These are phyloP conservation scores for Salvia splendens DNA, from an alignment of 257 asterid genomes.

Conservation along the genomic window DNA sequence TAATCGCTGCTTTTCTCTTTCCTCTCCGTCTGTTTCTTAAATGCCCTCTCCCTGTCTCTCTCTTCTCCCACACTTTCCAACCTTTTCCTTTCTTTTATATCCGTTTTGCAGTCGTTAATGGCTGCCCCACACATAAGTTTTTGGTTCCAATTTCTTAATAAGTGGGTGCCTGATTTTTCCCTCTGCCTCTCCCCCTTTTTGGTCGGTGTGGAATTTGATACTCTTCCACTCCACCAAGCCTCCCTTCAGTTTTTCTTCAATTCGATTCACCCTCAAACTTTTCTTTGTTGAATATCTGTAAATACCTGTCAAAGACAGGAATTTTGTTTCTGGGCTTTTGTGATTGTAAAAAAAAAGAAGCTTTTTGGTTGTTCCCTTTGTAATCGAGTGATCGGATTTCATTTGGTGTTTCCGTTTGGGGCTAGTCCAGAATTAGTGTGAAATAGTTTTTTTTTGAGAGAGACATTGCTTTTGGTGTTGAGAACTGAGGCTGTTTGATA, in stretches of 20 bases:
- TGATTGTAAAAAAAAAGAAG: not conserved
- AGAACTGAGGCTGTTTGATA: constrained; percentile 15
- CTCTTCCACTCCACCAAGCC: constrained; percentile 33
- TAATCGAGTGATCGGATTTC: constrained; percentile 18
- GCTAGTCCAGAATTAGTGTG: not conserved
- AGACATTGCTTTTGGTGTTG: constrained; percentile 23
- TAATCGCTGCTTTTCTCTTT: no score
- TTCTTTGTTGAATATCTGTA: constrained; percentile 35
- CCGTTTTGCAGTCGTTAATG: constrained; percentile 51
- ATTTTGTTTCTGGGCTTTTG: constrained; percentile 35
- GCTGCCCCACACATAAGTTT: constrained; percentile 68
- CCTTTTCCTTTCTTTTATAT: constrained; percentile 31
- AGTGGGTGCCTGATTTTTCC: constrained; percentile 54
- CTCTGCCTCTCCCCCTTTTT: constrained; percentile 45
- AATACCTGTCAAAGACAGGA: constrained; percentile 44
- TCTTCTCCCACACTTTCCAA: constrained; percentile 45
- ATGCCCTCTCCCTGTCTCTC: constrained; percentile 16
- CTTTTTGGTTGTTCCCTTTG: constrained; percentile 21
- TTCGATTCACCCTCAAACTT: constrained; percentile 9
- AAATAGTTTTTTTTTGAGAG: constrained; percentile 11
- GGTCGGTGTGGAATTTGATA: constrained; percentile 57
- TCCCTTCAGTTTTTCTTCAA: constrained; percentile 25
- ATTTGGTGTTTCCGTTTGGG: constrained; percentile 25
- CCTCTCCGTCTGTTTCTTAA: constrained; percentile 3
- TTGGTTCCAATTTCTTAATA: constrained; percentile 46